These are phyloP conservation scores for Fusarium pseudocircinatum DNA, from an alignment of 2,329 filamentous ascomycete species.

Conservation along the genomic window DNA sequence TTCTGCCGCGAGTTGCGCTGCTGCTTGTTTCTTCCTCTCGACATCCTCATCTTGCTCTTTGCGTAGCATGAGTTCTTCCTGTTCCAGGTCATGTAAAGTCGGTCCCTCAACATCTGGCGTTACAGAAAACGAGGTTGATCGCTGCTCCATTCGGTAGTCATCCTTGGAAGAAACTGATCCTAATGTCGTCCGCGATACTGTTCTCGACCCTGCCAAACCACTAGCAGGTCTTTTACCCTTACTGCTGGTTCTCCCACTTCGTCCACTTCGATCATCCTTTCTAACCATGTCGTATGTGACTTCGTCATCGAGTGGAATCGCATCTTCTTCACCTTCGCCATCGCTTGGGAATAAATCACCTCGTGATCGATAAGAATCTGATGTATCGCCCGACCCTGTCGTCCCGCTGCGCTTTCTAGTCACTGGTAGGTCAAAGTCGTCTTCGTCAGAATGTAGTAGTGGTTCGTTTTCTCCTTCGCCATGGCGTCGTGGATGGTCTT, in stretches of 20 bases:
- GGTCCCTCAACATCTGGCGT: conserved; percentile 52
- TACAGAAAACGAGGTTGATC: conserved; percentile 43
- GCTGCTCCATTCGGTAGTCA: conserved; percentile 41
- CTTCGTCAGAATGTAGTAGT: conserved; percentile 61
- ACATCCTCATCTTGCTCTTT: conserved; percentile 64
- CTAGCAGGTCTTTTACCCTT: conserved; percentile 64
- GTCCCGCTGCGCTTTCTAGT: conserved; percentile 76
- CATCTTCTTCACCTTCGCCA: conserved; percentile 86
- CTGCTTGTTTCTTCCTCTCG: conserved; percentile 62
- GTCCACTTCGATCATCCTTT: conserved; percentile 75
- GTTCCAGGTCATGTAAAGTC: conserved; percentile 62
- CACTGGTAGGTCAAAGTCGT: conserved; percentile 44
- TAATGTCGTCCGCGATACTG: conserved; percentile 68
- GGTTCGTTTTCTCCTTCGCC: conserved; percentile 72
- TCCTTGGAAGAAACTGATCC: conserved; percentile 53
- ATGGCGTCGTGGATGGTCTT: conserved; percentile 78
- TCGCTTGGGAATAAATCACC: conserved; percentile 94
- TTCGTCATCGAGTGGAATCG: conserved; percentile 90
- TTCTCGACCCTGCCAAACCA: conserved; percentile 56
- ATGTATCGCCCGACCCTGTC: conserved; percentile 80
- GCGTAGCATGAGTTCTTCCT: conserved; percentile 62
- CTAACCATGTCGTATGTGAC: conserved; percentile 85
- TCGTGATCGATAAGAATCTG: conserved; percentile 85
- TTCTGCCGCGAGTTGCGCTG: conserved; percentile 60
- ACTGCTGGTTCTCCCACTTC: conserved; percentile 65